These are phyloP conservation scores for Ceratonia siliqua DNA, from an alignment of 306 rosid genomes.

Conservation along the genomic window DNA sequence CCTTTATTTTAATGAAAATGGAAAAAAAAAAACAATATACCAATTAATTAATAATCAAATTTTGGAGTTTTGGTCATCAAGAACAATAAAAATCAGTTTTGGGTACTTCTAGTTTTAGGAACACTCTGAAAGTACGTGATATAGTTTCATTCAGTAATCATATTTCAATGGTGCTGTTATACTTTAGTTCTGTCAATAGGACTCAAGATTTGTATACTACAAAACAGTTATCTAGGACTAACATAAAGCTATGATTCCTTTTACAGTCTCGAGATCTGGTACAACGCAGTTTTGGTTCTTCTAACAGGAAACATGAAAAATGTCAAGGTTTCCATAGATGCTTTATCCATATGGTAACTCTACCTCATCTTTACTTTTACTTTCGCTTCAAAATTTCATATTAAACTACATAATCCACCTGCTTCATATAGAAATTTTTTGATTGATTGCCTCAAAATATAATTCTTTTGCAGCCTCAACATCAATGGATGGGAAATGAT, in stretches of 20 bases:
- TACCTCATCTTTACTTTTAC: not conserved
- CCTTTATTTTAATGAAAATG: not conserved
- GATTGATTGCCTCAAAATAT: not conserved
- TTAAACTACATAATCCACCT: not conserved
- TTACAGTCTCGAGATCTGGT: constrained; percentile 67
- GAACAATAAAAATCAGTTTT: not conserved
- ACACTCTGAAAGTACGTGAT: not conserved
- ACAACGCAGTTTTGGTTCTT: constrained; percentile 56
- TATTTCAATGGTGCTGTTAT: not conserved
- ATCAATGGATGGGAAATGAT: constrained; percentile 64
- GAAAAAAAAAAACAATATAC: not conserved
- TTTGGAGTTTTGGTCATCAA: not conserved
- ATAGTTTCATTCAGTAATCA: not conserved
- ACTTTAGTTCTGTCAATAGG: not conserved
- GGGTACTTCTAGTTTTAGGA: not conserved
- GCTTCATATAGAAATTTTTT: not conserved
- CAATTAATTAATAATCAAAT: not conserved
- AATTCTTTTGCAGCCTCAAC: constrained; percentile 47
- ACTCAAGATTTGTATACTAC: not conserved
- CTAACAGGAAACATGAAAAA: constrained; percentile 58
- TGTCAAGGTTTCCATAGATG: constrained; percentile 59
- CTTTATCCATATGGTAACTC: constrained; percentile 60
- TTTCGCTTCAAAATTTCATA: not conserved
- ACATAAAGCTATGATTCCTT: constrained; percentile 19
- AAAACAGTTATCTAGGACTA: not conserved